Evolutionary conservation across 2,329 filamentous ascomycete species (phyloP).

Genomic region (Diaporthe batatas): DNA sequence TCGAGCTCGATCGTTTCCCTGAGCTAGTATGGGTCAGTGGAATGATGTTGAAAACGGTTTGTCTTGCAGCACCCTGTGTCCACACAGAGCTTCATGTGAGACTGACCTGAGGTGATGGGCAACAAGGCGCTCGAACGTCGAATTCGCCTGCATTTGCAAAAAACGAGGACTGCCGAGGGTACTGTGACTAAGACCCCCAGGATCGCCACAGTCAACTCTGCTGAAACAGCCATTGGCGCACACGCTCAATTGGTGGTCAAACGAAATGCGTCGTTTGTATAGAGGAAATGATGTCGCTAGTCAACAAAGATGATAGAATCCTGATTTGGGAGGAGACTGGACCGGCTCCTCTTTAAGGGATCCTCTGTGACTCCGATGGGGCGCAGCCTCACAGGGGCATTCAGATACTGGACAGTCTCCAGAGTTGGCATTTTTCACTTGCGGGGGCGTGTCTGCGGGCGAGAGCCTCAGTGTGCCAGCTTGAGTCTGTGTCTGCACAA

Average conservation of each 20-base stretch:
- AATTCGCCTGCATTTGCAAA: not conserved
- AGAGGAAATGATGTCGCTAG: not conserved
- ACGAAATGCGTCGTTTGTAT: not conserved
- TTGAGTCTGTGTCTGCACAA: no score
- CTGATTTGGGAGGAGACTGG: no score
- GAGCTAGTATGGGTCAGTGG: not conserved
- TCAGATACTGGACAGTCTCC: no score
- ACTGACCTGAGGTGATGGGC: not conserved
- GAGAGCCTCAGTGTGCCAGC: no score
- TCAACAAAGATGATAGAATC: not conserved
- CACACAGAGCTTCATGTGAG: not conserved
- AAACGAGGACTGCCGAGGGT: not conserved
- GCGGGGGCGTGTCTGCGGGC: no score
- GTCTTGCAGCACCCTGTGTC: not conserved
- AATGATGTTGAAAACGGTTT: not conserved
- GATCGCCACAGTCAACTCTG: not conserved
- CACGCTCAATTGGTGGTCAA: not conserved
- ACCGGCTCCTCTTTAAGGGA: no score
- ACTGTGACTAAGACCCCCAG: slow-evolving; percentile 4
- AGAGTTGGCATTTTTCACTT: no score
- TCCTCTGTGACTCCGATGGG: no score
- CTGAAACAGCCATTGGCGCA: not conserved
- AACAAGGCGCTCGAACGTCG: not conserved
- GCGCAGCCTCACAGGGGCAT: no score
- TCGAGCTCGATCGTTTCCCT: not conserved